Evolutionary conservation across 176 grass and related monocot genomes (phyloP), one percentile per base, ranked within the genome.

Genomic region (Areca catechu): DNA sequence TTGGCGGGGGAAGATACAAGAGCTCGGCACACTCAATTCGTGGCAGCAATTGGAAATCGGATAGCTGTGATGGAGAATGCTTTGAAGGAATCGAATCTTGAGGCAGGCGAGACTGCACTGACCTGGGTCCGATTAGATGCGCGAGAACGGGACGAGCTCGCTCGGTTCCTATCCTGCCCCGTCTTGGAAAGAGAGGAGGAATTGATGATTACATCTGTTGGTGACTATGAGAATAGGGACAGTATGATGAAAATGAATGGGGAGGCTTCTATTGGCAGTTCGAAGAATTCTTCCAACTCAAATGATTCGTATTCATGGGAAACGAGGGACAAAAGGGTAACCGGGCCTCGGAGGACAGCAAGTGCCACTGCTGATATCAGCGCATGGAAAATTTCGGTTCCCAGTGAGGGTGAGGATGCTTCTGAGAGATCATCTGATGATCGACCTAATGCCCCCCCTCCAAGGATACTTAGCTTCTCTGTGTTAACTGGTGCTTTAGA

Each of bases 71-170:
- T 86, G 16, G 91, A 95, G 81, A 86, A 76, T 53, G 76, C 60
- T 51, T 65, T 95, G 53, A 84, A 68, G 61, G 79, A 76, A 62
- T 73, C 69, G n/a, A 90, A 72, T 72, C 7, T 73, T 23, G 52
- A 76, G 4, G 81, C 81, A 15, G 77, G 68, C 22, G 77, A 60
- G 59, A 61, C 60, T 7, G 24, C 55, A 0, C 49, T 86, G 15
- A 83, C 76, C 22, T 86, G 83, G 91, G 80, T 95, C 76, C 73
- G 80, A 25, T 74, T 95, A 69, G 80, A 86, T 62, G 68, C 86
- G 49, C 60, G 61, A 50, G 91, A 95, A 66, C 57, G 91, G 4
- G 77, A 89, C 7, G 91, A 95, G 51, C 86, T 95, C 62, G 85
- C 85, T 0, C 76, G 67, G 17, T 95, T 95, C 77, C 68, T 95